Base-by-base conservation (phyloP, 2,329 filamentous ascomycete genomes). In the Zalaria obscura region DNA sequence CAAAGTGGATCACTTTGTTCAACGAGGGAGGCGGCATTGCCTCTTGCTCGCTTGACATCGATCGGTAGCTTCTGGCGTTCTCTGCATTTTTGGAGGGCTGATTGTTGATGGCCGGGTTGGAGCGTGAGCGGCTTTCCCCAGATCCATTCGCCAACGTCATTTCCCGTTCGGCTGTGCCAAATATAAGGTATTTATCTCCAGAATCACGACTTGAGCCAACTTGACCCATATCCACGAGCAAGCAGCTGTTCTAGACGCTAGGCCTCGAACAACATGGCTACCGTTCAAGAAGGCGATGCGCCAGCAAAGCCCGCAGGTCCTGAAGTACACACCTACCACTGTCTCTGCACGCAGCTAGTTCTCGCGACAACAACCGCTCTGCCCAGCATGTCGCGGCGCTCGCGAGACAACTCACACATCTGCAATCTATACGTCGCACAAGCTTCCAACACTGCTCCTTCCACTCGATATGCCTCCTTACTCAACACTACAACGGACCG, bases 291-390 rank as follows among this genome's bases (percentile, higher is more conserved):
- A 18, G 18, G 18, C 18, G 18, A 18, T 18, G 18, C 18, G 18
- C 18, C 18, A 18, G 18, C 18, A 18, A 40, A 43, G 33, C 28
- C 38, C 25, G 32, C 41, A 18, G 31, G 11, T 26, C 8, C 40
- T 7, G 32, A 39, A n/a, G 38, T 72, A 47, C 61, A 70, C 56
- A 74, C 70, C 45, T 75, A 75, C 59, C 72, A 75, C 61, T 83
- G 79, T 66, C 68, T 78, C 55, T 83, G 79, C 68, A 75, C 67
- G 36, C 70, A 78, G 50, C 70, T 82, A 47, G 62, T 82, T 41
- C 67, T 83, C 47, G 70, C 76, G 25, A 77, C 67, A 36, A 74
- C 72, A 1, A 68, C 72, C 32, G 55, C 65, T 2, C 61, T 82
- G 37, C 46, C 61, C 27, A 48, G 59, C 0, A 66, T 80, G 7